Conservation (phyloP, 2,329 filamentous ascomycete species). For the Clonostachys sp. region DNA sequence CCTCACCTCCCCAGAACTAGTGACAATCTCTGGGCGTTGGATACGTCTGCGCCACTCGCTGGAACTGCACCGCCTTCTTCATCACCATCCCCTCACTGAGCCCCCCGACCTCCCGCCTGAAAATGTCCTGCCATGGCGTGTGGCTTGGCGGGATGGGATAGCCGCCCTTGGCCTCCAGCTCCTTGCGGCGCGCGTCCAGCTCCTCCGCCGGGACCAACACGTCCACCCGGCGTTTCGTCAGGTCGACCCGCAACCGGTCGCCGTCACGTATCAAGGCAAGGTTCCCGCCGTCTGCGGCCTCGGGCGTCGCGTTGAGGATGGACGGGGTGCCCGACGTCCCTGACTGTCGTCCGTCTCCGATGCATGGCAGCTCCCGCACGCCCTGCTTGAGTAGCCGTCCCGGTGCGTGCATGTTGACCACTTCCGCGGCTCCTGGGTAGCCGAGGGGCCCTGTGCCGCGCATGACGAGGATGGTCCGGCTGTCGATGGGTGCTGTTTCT, state of each 20-base stretch:
- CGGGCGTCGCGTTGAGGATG: conserved; percentile 50
- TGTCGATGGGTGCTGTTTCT: conserved; percentile 17
- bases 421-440: conserved; percentile 44
- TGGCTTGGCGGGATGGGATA: conserved; percentile 32
- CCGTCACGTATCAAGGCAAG: conserved; percentile 44
- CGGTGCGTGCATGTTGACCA: conserved; percentile 47
- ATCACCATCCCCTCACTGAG: conserved; percentile 42
- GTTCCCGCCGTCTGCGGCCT: conserved; percentile 49
- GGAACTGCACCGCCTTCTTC: conserved; percentile 36
- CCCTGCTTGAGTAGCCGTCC: conserved; percentile 36
- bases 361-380: conserved; percentile 39
- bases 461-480: conserved; percentile 2
- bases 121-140: conserved; percentile 47
- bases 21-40: conserved; percentile 38
- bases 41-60: conserved; percentile 35
- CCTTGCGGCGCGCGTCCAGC: conserved; percentile 27
- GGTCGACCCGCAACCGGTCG: conserved; percentile 42
- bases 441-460: conserved; percentile 38
- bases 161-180: conserved; percentile 27
- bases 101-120: conserved; percentile 36
- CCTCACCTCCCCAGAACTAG: conserved; percentile 7
- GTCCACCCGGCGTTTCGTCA: conserved; percentile 41
- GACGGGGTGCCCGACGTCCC: conserved; percentile 50
- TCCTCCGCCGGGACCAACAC: conserved; percentile 37
- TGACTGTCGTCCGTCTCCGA: conserved; percentile 50